phyloP scores from a whole-genome alignment of 202 grass and related monocot species.

The Zoysia matrella region DNA sequence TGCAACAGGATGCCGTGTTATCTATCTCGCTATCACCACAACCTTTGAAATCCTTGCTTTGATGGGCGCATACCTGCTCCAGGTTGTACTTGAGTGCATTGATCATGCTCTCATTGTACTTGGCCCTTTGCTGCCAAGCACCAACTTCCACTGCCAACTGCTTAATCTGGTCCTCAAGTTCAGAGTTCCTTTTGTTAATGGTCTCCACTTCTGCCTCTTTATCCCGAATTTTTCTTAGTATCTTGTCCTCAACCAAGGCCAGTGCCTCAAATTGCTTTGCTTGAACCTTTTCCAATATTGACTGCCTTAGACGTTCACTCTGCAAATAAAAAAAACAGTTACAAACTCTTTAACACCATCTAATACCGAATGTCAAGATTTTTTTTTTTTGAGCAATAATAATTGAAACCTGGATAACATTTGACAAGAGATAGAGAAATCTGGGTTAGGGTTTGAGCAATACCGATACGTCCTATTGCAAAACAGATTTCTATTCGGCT shows the following conservation, averaged over 20 bases:
- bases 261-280: conserved; percentile 86
- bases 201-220: no score
- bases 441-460: background rate
- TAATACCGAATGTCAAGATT: background rate
- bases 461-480: background rate
- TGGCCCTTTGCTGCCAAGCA: conserved; percentile 92
- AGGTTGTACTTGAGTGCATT: conserved; percentile 88
- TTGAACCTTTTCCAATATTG: conserved; percentile 93
- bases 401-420: background rate
- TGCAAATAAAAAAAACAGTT: conserved; percentile 23
- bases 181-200: no score
- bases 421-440: conserved; percentile 1
- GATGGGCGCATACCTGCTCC: no score
- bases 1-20: no score
- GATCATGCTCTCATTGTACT: conserved; percentile 97
- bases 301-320: conserved; percentile 41
- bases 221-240: conserved; percentile 66
- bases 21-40: no score
- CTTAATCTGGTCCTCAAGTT: background rate
- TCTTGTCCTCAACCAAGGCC: conserved; percentile 87
- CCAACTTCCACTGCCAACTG: conserved; percentile 81
- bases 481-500: background rate
- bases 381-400: background rate
- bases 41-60: no score
- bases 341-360: background rate